Conservation (phyloP, 345 rosid species). For the Carallia pectinifolia region DNA sequence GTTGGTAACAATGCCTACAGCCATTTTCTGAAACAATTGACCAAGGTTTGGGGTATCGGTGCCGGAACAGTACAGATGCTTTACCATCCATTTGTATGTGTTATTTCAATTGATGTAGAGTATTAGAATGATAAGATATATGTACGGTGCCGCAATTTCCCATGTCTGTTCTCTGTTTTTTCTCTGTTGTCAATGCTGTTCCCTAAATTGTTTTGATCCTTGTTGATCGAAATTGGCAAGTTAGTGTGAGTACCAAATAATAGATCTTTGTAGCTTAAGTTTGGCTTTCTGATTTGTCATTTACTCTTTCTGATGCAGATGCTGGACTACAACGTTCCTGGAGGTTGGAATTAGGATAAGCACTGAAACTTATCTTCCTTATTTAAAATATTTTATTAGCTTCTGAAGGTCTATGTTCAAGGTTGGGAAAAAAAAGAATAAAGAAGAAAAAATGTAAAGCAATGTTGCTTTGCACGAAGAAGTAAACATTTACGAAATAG, state of each 20-base stretch:
- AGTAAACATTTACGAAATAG: constrained; percentile 1
- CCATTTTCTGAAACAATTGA: too few species aligned
- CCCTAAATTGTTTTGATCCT: too few species aligned
- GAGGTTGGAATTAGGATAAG: constrained; percentile 45
- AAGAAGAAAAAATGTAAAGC: background rate
- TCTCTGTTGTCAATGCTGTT: too few species aligned
- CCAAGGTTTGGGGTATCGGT: too few species aligned
- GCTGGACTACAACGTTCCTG: constrained; percentile 88
- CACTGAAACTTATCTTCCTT: background rate
- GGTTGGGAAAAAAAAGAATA: background rate
- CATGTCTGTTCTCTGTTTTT: too few species aligned
- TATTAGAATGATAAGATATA: too few species aligned
- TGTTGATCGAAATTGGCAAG: too few species aligned
- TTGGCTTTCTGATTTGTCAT: constrained; percentile 7
- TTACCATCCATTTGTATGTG: too few species aligned
- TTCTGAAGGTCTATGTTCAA: background rate
- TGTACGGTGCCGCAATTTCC: too few species aligned
- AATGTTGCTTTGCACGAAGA: background rate
- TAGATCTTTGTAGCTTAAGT: background rate
- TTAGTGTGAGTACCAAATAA: background rate
- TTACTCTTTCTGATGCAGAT: constrained; percentile 51
- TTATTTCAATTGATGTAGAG: too few species aligned
- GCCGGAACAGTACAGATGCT: too few species aligned
- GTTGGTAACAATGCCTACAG: too few species aligned
- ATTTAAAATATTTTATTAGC: background rate